A percentile compares a stretch with the other conserved stretches of the same genome.
These are phyloP conservation scores for Hemisphaericaspora lyxosophila DNA, from an alignment of 1,139 yeast genomes.

Conservation along the genomic window DNA sequence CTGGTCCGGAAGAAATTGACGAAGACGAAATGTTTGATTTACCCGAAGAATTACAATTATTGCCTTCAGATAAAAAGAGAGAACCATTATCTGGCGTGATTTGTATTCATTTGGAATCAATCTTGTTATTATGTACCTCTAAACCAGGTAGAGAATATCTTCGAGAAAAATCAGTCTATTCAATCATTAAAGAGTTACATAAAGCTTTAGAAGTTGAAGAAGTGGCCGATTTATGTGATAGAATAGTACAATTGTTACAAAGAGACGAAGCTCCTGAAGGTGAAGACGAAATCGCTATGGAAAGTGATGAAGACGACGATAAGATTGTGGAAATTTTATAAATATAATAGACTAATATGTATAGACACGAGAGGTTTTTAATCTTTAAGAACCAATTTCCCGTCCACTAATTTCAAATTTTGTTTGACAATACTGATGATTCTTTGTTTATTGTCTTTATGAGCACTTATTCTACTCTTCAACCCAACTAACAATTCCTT, in stretches of 20 bases:
- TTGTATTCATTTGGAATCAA: constrained; percentile 71
- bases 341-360: background rate
- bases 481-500: constrained; percentile 63
- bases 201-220: constrained; percentile 64
- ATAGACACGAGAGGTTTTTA: constrained; percentile 7
- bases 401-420: constrained; percentile 66
- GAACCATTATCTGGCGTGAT: constrained; percentile 70
- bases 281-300: constrained; percentile 23
- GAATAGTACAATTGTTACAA: constrained; percentile 82
- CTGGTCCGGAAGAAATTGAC: constrained; percentile 79
- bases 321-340: constrained; percentile 55
- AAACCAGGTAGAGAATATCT: constrained; percentile 68
- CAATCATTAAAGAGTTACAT: constrained; percentile 82
- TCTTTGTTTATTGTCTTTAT: constrained; percentile 67
- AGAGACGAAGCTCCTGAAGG: constrained; percentile 71
- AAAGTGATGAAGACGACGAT: constrained; percentile 38
- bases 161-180: constrained; percentile 78
- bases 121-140: constrained; percentile 76
- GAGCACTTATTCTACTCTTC: constrained; percentile 63
- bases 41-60: constrained; percentile 84
- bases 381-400: constrained; percentile 58
- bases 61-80: constrained; percentile 73
- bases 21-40: constrained; percentile 82
- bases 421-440: constrained; percentile 69
- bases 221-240: constrained; percentile 66